These are phyloP conservation scores for Arabidopsis lyrata DNA, from an alignment of 441 rosid species.

Conservation along the genomic window DNA sequence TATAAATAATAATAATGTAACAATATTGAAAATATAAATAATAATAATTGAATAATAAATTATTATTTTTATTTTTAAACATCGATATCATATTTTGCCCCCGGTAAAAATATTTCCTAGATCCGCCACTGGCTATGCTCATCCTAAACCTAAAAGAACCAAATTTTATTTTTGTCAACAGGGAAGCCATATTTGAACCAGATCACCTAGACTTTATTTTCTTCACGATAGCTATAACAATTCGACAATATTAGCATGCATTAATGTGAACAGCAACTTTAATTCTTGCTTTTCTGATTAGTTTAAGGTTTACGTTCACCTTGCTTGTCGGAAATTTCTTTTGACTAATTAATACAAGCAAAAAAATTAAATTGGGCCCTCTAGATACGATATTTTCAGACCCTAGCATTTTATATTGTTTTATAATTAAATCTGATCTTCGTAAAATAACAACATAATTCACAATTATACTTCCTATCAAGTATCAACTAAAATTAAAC, in stretches of 20 bases:
- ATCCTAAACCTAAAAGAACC: background rate
- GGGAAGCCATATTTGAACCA: background rate
- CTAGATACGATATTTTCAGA: constrained; percentile 23
- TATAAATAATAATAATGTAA: too few species aligned
- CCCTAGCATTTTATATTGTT: background rate
- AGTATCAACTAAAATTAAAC: background rate
- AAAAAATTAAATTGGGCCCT: constrained; percentile 29
- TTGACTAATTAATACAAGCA: constrained; percentile 36
- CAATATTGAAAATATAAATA: too few species aligned
- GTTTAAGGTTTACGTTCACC: constrained; percentile 44
- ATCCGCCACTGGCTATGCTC: background rate
- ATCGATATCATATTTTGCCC: too few species aligned
- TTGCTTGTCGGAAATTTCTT: constrained; percentile 46
- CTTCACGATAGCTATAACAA: constrained; percentile 21
- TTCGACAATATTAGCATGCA: constrained; percentile 12
- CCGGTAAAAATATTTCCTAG: too few species aligned
- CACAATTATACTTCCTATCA: background rate
- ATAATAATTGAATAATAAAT: too few species aligned
- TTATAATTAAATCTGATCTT: constrained; percentile 4
- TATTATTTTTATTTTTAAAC: too few species aligned
- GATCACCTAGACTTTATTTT: constrained; percentile 14
- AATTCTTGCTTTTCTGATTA: constrained; percentile 40
- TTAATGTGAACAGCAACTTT: constrained; percentile 39
- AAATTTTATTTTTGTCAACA: background rate
- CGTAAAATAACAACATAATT: background rate